A percentile compares a stretch with the other conserved stretches of the same genome.
phyloP scores from a whole-genome alignment of 306 rosid species.

The Citrullus amarus region DNA sequence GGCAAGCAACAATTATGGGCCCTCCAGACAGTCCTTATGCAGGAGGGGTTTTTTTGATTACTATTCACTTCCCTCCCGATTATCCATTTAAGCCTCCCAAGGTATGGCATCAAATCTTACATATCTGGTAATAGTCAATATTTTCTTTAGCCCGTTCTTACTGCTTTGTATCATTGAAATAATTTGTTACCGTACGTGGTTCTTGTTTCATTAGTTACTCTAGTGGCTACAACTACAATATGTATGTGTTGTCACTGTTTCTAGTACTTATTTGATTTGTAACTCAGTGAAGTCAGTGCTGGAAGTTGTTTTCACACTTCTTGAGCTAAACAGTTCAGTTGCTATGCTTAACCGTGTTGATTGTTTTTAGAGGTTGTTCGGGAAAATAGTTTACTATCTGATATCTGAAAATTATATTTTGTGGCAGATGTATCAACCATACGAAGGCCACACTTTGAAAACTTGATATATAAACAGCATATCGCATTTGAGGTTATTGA shows the following conservation, averaged over 20 bases:
- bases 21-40: constrained; percentile 84
- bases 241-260: neutral
- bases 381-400: neutral
- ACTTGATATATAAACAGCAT: neutral
- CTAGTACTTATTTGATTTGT: neutral
- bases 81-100: constrained; percentile 82
- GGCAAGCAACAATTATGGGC: constrained; percentile 91
- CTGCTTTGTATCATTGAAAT: neutral
- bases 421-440: neutral
- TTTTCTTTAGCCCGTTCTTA: neutral
- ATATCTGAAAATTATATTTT: neutral
- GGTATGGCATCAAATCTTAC: constrained; percentile 22
- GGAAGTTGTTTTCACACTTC: neutral
- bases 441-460: neutral
- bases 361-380: neutral
- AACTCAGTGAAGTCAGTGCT: neutral
- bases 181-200: neutral
- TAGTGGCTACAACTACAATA: neutral
- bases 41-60: constrained; percentile 67
- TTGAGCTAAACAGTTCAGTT: neutral
- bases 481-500: neutral
- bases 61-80: constrained; percentile 85
- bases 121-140: neutral
- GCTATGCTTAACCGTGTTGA: neutral
- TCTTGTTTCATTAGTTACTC: neutral